Evolutionary conservation across 2,329 filamentous ascomycete species (phyloP).

Genomic region (Cytospora chrysosperma): DNA sequence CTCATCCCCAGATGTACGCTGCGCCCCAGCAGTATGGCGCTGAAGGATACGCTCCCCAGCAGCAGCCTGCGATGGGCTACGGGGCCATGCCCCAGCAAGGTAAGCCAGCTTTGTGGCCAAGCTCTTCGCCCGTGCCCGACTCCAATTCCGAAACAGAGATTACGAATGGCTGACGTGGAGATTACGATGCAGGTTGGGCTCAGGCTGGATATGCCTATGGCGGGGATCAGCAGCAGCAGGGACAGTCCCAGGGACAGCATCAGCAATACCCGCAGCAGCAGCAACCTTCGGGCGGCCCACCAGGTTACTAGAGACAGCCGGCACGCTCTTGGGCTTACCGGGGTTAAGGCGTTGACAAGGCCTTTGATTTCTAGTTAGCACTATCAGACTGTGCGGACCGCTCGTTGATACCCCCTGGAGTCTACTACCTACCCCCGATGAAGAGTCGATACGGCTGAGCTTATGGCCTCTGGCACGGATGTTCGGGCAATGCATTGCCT

Average conservation of each 20-base stretch:
- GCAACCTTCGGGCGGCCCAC: constrained; percentile 16
- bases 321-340: constrained; percentile 2
- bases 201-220: constrained; percentile 29
- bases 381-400: neutral
- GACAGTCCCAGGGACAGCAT: constrained; percentile 35
- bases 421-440: neutral
- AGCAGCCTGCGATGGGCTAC: constrained; percentile 38
- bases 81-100: constrained; percentile 40
- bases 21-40: constrained; percentile 41
- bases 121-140: neutral
- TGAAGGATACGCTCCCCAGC: constrained; percentile 41
- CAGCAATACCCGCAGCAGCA: constrained; percentile 17
- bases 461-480: constrained; percentile 5
- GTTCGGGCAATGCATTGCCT: constrained; percentile 1
- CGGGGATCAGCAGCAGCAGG: constrained; percentile 35
- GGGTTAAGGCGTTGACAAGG: constrained; percentile 10
- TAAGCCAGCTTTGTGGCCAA: constrained; percentile 25
- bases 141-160: too few species aligned
- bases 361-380: neutral
- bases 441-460: constrained; percentile 4
- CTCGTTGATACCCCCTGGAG: neutral
- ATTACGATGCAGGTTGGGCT: constrained; percentile 35
- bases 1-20: constrained; percentile 37
- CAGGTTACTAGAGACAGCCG: constrained; percentile 18
- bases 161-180: neutral